A percentile compares a stretch with the other conserved stretches of the same genome.
Evolutionary conservation across 148 eudicot genomes (phyloP).

Genomic region (Agrostemma githago): DNA sequence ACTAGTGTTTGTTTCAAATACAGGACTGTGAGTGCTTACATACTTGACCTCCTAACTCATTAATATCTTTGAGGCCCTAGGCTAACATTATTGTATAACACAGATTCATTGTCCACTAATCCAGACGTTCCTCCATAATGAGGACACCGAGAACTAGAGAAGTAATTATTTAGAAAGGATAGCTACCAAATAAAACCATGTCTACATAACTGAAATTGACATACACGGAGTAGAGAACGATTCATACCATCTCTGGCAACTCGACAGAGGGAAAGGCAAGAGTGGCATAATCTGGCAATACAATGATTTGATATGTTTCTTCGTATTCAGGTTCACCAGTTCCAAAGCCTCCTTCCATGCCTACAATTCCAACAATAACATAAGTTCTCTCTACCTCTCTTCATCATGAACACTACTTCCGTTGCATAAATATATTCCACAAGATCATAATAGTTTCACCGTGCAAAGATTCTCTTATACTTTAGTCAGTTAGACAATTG

Average conservation of each 20-base stretch:
- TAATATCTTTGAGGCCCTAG: background rate
- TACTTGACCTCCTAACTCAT: background rate
- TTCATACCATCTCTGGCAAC: constrained; percentile 82
- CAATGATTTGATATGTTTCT: constrained; percentile 53
- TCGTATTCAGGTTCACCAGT: constrained; percentile 76
- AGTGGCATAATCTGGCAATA: constrained; percentile 64
- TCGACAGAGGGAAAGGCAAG: constrained; percentile 90
- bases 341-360: constrained; percentile 88
- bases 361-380: constrained; percentile 36
- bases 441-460: background rate
- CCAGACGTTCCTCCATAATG: background rate
- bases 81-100: background rate
- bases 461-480: background rate
- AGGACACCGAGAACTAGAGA: background rate
- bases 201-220: background rate
- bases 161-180: background rate
- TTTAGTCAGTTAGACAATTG: background rate
- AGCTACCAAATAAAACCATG: background rate
- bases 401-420: constrained; percentile 4
- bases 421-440: constrained; percentile 2
- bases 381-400: background rate
- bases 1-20: background rate
- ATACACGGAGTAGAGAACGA: background rate
- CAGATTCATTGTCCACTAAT: background rate
- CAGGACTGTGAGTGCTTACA: background rate